Base-by-base conservation (phyloP, 2,329 filamentous ascomycete species). In the Coniochaeta sp. region DNA sequence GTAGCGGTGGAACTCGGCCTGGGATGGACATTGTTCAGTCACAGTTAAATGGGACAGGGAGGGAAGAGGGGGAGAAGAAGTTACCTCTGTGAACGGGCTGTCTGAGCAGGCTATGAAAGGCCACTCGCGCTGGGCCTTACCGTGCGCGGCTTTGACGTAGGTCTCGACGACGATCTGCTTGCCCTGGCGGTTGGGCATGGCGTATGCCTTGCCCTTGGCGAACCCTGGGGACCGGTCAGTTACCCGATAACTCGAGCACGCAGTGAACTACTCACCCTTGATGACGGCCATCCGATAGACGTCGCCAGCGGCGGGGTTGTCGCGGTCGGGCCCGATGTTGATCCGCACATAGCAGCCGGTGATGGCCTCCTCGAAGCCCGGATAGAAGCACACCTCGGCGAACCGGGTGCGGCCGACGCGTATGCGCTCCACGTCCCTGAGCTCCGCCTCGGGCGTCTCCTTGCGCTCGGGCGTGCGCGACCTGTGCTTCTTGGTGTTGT, bases 31-130 rank as follows among this genome's bases (percentile, higher is more conserved):
- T n/a, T n/a, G n/a, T n/a, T 73, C 61, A 75, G 69, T 30, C 5
- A 26, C 5, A 22, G 47, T 24, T 30, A 55, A 22, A 52, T 30
- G 36, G 24, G 42, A n/a, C n/a, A 17, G 54, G 59, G 59, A 63
- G 47, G 54, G 50, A 24, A 36, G n/a, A 55, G 17, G 59, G 12
- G 9, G 8, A 55, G 72, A 80, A 64, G 17, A n/a, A 17, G 16
- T 40, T 77, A 91, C 89, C 73, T 95, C 91, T n/a, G 89, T 90
- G 69, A 98, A 90, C 47, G 82, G 80, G 57, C 87, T 86, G 72
- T 96, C 93, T 0, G 95, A 98, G 70, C 93, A 93, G 63, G 89
- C 88, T 63, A 95, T 88, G 73, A 98, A 97, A 4, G 93, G 92
- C 76, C 92, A 97, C 38, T 93, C 87, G 71, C 89, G 89, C 69